These are phyloP conservation scores for Penicillium sp. DNA, from an alignment of 2,329 filamentous ascomycete species.

Conservation along the genomic window DNA sequence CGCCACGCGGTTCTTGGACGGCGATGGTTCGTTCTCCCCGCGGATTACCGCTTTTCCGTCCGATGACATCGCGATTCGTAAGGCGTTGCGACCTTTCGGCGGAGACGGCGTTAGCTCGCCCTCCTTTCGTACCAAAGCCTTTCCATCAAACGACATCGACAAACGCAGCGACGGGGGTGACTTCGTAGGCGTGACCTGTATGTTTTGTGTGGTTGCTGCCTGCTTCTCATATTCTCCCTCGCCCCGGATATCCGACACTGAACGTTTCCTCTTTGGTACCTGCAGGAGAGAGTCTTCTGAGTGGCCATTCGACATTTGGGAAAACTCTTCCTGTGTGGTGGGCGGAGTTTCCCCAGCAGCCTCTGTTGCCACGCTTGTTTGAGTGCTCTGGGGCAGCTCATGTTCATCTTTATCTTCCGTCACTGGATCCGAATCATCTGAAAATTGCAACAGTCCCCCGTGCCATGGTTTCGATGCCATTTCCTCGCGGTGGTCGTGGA, in stretches of 20 bases:
- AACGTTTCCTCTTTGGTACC: conserved; percentile 34
- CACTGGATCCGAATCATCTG: conserved; percentile 21
- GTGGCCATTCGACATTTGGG: conserved; percentile 11
- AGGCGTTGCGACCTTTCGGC: conserved; percentile 45
- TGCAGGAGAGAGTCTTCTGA: conserved; percentile 19
- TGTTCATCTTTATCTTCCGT: conserved; percentile 27
- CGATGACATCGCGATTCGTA: conserved; percentile 77
- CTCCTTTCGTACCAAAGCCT: conserved; percentile 37
- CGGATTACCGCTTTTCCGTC: conserved; percentile 90
- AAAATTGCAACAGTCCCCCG: conserved; percentile 23
- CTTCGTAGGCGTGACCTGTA: conserved; percentile 21
- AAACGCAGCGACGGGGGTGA: conserved; percentile 40
- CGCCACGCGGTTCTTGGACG: conserved; percentile 52
- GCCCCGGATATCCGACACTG: conserved; percentile 28
- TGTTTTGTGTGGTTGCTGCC: conserved; percentile 12
- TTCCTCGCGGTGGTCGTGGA: conserved; percentile 16
- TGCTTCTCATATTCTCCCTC: conserved; percentile 8
- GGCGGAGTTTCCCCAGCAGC: conserved; percentile 23
- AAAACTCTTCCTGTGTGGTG: conserved; percentile 17
- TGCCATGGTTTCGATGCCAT: conserved; percentile 20
- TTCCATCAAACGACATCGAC: conserved; percentile 42
- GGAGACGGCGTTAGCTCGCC: conserved; percentile 41
- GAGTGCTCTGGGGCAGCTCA: conserved; percentile 27
- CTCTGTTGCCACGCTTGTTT: conserved; percentile 31
- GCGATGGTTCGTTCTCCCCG: conserved; percentile 67